These are phyloP conservation scores for Xerocomus spinulosus DNA, from an alignment of 768 basidiomycete species.

Conservation along the genomic window DNA sequence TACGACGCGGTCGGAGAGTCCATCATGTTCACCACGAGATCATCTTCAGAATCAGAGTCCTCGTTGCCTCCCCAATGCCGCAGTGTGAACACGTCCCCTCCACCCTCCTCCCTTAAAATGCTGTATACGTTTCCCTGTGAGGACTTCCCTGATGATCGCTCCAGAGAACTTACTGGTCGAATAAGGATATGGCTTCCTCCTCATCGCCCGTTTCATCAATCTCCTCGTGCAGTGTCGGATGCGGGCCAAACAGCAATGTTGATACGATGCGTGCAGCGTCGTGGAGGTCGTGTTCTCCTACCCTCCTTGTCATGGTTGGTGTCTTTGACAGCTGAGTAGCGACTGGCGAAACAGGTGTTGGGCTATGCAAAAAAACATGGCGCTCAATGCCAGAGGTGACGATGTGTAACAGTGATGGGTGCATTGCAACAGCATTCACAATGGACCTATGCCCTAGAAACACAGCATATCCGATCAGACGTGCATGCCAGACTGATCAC, in stretches of 20 bases:
- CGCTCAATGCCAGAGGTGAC: constrained; percentile 74
- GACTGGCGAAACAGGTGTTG: constrained; percentile 54
- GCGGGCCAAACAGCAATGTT: constrained; percentile 29
- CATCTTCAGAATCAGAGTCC: constrained; percentile 23
- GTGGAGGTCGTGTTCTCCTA: constrained; percentile 34
- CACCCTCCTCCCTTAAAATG: constrained; percentile 55
- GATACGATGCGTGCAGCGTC: constrained; percentile 37
- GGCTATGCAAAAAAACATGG: constrained; percentile 63
- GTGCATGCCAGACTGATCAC: background rate
- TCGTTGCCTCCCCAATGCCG: constrained; percentile 38
- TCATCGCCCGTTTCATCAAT: constrained; percentile 37
- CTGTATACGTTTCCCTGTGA: constrained; percentile 33
- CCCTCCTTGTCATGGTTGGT: constrained; percentile 42
- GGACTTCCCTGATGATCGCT: background rate
- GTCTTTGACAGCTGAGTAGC: constrained; percentile 42
- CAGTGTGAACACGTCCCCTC: constrained; percentile 48
- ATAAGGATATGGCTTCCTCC: constrained; percentile 53
- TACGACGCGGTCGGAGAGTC: constrained; percentile 16
- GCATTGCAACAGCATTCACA: constrained; percentile 68
- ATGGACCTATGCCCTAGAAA: constrained; percentile 66
- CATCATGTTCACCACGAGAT: constrained; percentile 21
- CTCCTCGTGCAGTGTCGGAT: constrained; percentile 28
- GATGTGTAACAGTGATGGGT: constrained; percentile 63
- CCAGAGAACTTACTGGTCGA: constrained; percentile 61
- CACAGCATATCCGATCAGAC: background rate